Conservation (phyloP, 2,329 filamentous ascomycete species). For the Apiospora pterosperma region DNA sequence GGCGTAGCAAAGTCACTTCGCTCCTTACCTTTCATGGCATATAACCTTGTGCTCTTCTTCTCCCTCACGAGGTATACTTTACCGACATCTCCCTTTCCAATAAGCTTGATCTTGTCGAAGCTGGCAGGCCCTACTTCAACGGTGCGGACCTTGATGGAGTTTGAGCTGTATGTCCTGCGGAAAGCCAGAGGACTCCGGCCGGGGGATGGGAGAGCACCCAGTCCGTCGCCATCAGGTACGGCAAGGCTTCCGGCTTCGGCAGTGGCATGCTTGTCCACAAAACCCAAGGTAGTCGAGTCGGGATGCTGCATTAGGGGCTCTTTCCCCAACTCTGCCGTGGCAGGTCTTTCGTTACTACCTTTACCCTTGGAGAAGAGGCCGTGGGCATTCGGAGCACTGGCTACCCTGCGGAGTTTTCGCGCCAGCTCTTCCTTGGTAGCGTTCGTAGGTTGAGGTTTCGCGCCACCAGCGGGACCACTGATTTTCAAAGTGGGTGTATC, state of each 20-base stretch:
- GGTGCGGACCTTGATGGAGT: slow-evolving; percentile 97
- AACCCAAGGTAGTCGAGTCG: slow-evolving; percentile 43
- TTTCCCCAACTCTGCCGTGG: slow-evolving; percentile 83
- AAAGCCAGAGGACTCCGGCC: slow-evolving; percentile 72
- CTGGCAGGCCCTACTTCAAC: slow-evolving; percentile 94
- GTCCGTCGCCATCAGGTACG: slow-evolving; percentile 44
- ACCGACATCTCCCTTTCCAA: slow-evolving; percentile 96
- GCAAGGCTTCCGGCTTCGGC: slow-evolving; percentile 35
- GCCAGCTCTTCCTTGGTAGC: slow-evolving; percentile 92
- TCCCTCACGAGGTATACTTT: slow-evolving; percentile 97
- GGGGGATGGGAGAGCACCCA: slow-evolving; percentile 63
- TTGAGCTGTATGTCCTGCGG: slow-evolving; percentile 94
- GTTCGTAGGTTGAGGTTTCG: slow-evolving; percentile 65
- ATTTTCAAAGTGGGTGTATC: slow-evolving; percentile 81
- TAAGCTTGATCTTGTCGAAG: slow-evolving; percentile 99
- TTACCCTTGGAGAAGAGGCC: slow-evolving; percentile 71
- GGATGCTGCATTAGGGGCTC: slow-evolving; percentile 66
- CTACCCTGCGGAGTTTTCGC: slow-evolving; percentile 86
- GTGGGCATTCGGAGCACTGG: slow-evolving; percentile 95
- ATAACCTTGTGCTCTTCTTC: slow-evolving; percentile 93
- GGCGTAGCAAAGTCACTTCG: not conserved
- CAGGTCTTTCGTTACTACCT: slow-evolving; percentile 63
- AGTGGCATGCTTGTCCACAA: slow-evolving; percentile 41
- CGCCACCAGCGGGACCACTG: slow-evolving; percentile 61
- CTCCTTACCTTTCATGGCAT: slow-evolving; percentile 92